Evolutionary conservation across 176 grass and related monocot genomes (phyloP), one percentile per base, ranked within the genome.

Genomic region (Avena insularis): DNA sequence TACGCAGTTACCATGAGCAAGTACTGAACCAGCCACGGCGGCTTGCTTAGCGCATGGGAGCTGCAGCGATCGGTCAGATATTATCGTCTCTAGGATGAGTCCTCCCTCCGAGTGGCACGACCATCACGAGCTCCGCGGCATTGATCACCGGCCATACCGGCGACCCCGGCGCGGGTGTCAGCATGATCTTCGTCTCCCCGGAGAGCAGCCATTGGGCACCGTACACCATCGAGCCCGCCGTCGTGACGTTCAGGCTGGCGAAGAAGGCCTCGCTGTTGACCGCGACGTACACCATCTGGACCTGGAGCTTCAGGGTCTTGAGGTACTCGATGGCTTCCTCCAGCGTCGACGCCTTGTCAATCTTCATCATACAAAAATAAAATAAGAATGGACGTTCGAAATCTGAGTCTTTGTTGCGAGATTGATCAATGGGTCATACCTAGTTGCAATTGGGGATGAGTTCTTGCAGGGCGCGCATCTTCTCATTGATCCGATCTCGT

Each of bases 1-100:
- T 33, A 12, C 21, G 14, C 40, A 71, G 19, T 14, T 83, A 0
- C 5, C 6, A 0, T 8, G 71, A 83, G 56, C 33, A 55, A 56
- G 54, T 8, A 1, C 6, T 58, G 25, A 5, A 82, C 64, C n/a
- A 33, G 43, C n/a, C 21, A 83, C 50, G 78, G 64, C 23, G 23
- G 23, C 23, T 23, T 23, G 23, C 23, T 23, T 23, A 23, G 79
- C 5, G 25, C 12, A 38, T 47, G 64, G 7, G 16, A 75, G 20
- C 8, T 46, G 31, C n/a, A 36, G 7, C 0, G 57, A 86, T 69
- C 8, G 13, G 38, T 16, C 45, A 16, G 23, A 16, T 17, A 25
- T 77, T 95, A 95, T 93, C 93, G 62, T 98, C 96, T 98, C 90
- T 99, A 36, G 94, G 86, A 79, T 88, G 94, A 1, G 97, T 96